These are phyloP conservation scores for Candolleomyces efflorescens DNA, from an alignment of 768 basidiomycete species.

Conservation along the genomic window DNA sequence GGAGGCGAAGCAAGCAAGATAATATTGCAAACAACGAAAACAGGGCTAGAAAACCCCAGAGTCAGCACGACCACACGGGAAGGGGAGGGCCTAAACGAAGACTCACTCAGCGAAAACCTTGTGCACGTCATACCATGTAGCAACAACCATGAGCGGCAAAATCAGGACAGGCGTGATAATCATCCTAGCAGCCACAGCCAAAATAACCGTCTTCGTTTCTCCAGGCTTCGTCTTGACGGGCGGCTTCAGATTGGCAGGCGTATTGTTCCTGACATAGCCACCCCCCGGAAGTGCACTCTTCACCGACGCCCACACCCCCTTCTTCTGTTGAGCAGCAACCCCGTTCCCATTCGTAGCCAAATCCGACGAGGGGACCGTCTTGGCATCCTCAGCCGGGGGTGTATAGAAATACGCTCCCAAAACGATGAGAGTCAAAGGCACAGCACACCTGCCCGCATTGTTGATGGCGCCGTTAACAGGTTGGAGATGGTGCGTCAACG, in stretches of 20 bases:
- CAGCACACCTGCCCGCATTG: conserved; percentile 69
- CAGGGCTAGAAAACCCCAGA: too few relatives aligned
- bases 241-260: background rate
- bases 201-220: conserved; percentile 79
- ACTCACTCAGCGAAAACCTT: conserved; percentile 75
- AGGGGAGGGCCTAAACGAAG: background rate
- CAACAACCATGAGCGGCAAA: conserved; percentile 68
- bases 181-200: conserved; percentile 85
- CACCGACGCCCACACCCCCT: background rate
- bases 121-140: conserved; percentile 55
- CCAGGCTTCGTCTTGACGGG: conserved; percentile 36
- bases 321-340: conserved; percentile 1
- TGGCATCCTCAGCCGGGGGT: conserved; percentile 20
- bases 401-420: conserved; percentile 89
- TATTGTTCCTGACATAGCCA: background rate
- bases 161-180: conserved; percentile 75
- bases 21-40: conserved; percentile 83
- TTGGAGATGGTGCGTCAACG: conserved; percentile 57
- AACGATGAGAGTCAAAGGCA: conserved; percentile 87
- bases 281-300: background rate
- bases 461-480: conserved; percentile 67
- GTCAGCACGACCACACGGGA: too few relatives aligned
- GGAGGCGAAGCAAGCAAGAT: conserved; percentile 82
- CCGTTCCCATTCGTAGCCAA: background rate
- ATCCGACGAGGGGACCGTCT: too few relatives aligned